Conservation (phyloP, 176 grass and related monocot species). For the Lolium perenne region DNA sequence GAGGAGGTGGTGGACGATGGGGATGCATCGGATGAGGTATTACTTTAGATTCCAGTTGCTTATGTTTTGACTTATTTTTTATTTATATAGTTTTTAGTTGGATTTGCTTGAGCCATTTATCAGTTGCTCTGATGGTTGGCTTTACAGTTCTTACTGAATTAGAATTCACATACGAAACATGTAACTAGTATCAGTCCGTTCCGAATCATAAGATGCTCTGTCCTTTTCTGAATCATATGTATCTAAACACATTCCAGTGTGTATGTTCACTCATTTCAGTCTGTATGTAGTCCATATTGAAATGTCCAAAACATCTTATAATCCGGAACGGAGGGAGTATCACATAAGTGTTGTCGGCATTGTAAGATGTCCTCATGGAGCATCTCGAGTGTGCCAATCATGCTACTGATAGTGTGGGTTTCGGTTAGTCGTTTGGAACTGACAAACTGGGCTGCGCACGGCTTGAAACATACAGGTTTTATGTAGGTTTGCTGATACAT, state of each 20-base stretch:
- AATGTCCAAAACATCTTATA: too few relatives aligned
- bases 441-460: neutral
- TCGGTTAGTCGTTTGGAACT: neutral
- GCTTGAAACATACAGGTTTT: slow-evolving; percentile 1
- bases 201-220: too few relatives aligned
- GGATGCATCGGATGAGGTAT: slow-evolving; percentile 30
- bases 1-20: neutral
- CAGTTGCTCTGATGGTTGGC: neutral
- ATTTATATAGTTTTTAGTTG: neutral
- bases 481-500: neutral
- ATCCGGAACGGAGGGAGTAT: neutral
- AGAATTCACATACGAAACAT: neutral
- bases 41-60: neutral
- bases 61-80: neutral
- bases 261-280: too few relatives aligned
- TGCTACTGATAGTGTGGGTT: neutral
- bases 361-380: neutral
- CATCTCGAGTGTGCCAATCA: neutral
- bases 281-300: too few relatives aligned
- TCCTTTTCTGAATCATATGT: too few relatives aligned
- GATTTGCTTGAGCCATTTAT: neutral
- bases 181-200: neutral
- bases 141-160: neutral
- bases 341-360: neutral
- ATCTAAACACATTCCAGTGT: too few relatives aligned